Conservation (phyloP, 192 early-diverging fungal genomes). For the Backusella tarrabulga region DNA sequence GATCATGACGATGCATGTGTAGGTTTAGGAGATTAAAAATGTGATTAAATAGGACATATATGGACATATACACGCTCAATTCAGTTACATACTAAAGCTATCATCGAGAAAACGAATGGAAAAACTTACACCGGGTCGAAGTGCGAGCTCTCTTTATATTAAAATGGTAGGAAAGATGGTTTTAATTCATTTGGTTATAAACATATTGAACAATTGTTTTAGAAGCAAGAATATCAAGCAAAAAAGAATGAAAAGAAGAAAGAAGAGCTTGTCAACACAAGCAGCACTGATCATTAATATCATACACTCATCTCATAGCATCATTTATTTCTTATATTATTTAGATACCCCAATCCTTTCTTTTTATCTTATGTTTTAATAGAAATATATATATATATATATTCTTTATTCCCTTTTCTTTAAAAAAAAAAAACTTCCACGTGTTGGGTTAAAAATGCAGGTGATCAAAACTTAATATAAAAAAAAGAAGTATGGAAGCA, state of each 20-base stretch:
- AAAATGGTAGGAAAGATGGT: constrained; percentile 34
- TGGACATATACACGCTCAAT: constrained; percentile 58
- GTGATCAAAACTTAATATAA: no score
- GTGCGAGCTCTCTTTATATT: constrained; percentile 25
- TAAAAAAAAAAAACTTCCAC: no score
- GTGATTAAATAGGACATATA: constrained; percentile 51
- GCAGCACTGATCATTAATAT: neutral
- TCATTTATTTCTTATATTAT: neutral
- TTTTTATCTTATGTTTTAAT: neutral
- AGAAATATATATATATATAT: no score
- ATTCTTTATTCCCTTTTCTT: neutral
- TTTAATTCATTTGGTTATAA: neutral
- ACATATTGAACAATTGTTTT: neutral
- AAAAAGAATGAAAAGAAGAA: constrained; percentile 9
- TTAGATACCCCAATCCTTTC: constrained; percentile 4
- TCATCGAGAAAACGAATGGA: constrained; percentile 51
- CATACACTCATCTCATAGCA: neutral
- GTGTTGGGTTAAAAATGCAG: no score
- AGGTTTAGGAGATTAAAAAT: constrained; percentile 19
- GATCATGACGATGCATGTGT: constrained; percentile 12
- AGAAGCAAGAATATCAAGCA: constrained; percentile 9
- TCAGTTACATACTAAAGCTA: constrained; percentile 61
- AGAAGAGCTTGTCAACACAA: neutral
- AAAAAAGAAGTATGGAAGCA: no score
- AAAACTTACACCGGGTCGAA: constrained; percentile 46